A percentile compares a stretch with the other conserved stretches of the same genome.
Conservation (phyloP, 2,329 filamentous ascomycete species). For the Aspergillus fischeri region DNA sequence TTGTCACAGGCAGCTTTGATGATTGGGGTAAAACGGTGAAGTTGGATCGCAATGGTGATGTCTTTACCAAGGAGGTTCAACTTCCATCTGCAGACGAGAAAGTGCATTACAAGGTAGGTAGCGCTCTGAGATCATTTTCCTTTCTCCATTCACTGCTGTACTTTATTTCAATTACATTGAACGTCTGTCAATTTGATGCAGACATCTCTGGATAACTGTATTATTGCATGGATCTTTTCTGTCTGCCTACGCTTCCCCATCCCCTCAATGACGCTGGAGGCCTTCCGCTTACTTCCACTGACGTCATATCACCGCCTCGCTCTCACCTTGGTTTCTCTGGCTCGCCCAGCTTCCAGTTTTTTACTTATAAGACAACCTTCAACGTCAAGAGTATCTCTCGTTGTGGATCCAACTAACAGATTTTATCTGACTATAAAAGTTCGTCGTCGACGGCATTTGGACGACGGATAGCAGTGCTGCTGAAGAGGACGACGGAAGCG, state of each 20-base stretch:
- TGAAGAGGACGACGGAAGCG: slow-evolving; percentile 74
- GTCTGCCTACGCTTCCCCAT: neutral
- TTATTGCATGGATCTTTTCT: neutral
- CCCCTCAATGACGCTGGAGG: slow-evolving; percentile 22
- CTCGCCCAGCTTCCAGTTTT: slow-evolving; percentile 13
- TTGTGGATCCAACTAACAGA: slow-evolving; percentile 10
- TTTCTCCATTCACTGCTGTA: neutral
- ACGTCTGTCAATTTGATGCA: neutral
- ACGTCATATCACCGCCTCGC: slow-evolving; percentile 13
- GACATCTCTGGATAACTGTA: neutral
- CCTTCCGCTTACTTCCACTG: slow-evolving; percentile 19
- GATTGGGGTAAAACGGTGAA: slow-evolving; percentile 84
- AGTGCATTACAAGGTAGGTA: slow-evolving; percentile 87
- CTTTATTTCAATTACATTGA: neutral
- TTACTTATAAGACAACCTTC: slow-evolving; percentile 20
- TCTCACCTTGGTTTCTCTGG: neutral
- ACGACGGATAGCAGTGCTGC: slow-evolving; percentile 74
- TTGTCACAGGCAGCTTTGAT: slow-evolving; percentile 94
- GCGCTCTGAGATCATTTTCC: slow-evolving; percentile 10
- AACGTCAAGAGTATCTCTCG: slow-evolving; percentile 8
- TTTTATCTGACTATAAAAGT: slow-evolving; percentile 51
- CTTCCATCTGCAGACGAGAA: slow-evolving; percentile 65
- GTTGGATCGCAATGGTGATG: slow-evolving; percentile 68
- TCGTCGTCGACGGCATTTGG: slow-evolving; percentile 93
- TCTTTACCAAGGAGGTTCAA: slow-evolving; percentile 76